phyloP scores from a whole-genome alignment of 1,284 basidiomycete genomes.

The Inonotus hispidus region DNA sequence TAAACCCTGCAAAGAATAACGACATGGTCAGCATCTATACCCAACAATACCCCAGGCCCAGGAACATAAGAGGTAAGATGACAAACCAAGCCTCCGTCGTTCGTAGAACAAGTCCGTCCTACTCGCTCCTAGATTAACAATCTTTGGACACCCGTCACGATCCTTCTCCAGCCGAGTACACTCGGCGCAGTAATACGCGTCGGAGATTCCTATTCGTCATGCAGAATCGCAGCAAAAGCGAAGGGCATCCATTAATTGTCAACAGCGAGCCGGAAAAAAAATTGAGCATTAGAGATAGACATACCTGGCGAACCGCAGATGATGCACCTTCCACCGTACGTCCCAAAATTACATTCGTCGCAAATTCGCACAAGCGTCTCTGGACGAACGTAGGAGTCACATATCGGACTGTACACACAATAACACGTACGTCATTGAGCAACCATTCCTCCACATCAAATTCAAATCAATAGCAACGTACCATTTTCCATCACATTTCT shows the following conservation, averaged over 20 bases:
- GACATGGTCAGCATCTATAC: too few species aligned
- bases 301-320: constrained; percentile 91
- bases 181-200: constrained; percentile 96
- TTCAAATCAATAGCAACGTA: constrained; percentile 45
- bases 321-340: constrained; percentile 95
- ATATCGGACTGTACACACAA: constrained; percentile 72
- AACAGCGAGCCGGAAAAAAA: not conserved
- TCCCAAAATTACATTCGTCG: constrained; percentile 99
- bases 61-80: too few species aligned
- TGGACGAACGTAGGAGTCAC: constrained; percentile 98
- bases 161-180: constrained; percentile 97
- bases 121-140: constrained; percentile 92
- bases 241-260: too few species aligned
- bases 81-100: constrained; percentile 67
- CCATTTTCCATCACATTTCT: constrained; percentile 99
- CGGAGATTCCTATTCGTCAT: constrained; percentile 73
- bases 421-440: not conserved
- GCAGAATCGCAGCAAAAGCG: not conserved
- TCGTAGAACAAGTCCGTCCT: constrained; percentile 89
- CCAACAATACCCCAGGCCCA: too few species aligned
- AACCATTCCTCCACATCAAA: too few species aligned
- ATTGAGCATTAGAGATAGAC: constrained; percentile 23
- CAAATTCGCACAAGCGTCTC: constrained; percentile 97
- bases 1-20: too few species aligned
- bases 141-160: constrained; percentile 97